phyloP scores from a whole-genome alignment of 2,329 filamentous ascomycete species.

The Fusarium algeriense region DNA sequence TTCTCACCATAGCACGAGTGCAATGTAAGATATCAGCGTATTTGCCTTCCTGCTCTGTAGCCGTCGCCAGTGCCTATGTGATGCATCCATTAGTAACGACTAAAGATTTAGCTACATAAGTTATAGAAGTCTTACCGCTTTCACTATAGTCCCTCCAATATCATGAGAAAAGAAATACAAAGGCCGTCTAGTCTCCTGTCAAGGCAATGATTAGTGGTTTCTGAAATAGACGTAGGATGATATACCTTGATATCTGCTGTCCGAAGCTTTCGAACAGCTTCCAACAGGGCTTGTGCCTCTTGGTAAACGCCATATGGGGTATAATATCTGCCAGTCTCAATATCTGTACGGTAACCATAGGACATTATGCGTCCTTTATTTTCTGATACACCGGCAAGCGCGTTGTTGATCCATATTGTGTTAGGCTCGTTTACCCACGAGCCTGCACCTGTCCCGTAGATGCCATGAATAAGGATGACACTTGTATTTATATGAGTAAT shows the following conservation, averaged over 20 bases:
- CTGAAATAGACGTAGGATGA: neutral
- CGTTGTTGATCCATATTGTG: neutral
- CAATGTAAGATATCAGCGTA: neutral
- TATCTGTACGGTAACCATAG: neutral
- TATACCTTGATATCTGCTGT: slow-evolving; percentile 4
- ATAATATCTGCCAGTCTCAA: neutral
- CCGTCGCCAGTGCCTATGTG: neutral
- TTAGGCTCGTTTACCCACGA: neutral
- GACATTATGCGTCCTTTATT: neutral
- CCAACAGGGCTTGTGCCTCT: neutral
- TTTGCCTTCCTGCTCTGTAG: neutral
- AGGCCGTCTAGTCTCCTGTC: neutral
- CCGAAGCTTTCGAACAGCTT: neutral
- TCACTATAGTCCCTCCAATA: slow-evolving; percentile 17
- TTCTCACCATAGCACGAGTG: neutral
- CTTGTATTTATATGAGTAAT: neutral
- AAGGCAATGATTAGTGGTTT: rapidly evolving
- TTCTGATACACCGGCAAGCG: neutral
- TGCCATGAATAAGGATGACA: neutral
- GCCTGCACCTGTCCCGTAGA: neutral
- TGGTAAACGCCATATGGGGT: neutral
- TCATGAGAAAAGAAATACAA: slow-evolving; percentile 23
- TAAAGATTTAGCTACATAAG: neutral
- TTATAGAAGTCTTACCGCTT: slow-evolving; percentile 1
- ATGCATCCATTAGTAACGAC: neutral